Base-by-base conservation (phyloP, 2,329 filamentous ascomycete species). In the Cladosporium sp. region DNA sequence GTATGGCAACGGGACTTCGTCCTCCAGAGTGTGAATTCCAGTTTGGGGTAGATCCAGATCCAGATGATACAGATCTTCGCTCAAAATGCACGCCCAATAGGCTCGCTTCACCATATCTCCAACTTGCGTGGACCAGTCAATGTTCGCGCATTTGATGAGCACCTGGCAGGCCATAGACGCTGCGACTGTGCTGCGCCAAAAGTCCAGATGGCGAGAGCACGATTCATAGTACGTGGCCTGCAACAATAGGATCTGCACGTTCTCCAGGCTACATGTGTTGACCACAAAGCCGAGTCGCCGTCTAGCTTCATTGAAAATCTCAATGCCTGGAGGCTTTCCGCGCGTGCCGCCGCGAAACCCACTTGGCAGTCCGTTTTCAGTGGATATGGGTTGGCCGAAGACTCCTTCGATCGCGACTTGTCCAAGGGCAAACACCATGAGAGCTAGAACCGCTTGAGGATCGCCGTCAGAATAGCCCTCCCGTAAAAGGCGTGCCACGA, bases 291-390 rank as follows among this genome's bases (percentile, higher is more conserved):
- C 81, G 61, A 83, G 73, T n/a, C 79, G 72, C 54, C 74, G 76
- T 46, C 81, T 73, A 13, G 80, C 82, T 64, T 84, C 81, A 56
- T 84, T 84, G 66, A 84, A 84, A 34, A 82, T 72, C 1, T 73
- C 72, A 2, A 84, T 63, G 0, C 82, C 82, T 0, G 82, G 81
- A 2, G 81, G 81, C 14, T 69, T 70, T 11, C 72, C 69, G 2
- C 65, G 59, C 2, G 74, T 72, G 1, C 79, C 78, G 10, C 79
- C 80, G 38, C 75, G 74, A 19, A 82, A 68, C 2, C 79, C 79
- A 59, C 79, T 80, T 1, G 72, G 64, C 1, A 71, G 70, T 10
- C 74, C 73, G 37, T 76, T 71, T 48, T 72, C 67, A 5, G 66
- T 61, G 43, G 70, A 68, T 38, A 79, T 67, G 3, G 80, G 74